These are phyloP conservation scores for Solanum chaucha DNA, from an alignment of 257 asterid genomes.

Conservation along the genomic window DNA sequence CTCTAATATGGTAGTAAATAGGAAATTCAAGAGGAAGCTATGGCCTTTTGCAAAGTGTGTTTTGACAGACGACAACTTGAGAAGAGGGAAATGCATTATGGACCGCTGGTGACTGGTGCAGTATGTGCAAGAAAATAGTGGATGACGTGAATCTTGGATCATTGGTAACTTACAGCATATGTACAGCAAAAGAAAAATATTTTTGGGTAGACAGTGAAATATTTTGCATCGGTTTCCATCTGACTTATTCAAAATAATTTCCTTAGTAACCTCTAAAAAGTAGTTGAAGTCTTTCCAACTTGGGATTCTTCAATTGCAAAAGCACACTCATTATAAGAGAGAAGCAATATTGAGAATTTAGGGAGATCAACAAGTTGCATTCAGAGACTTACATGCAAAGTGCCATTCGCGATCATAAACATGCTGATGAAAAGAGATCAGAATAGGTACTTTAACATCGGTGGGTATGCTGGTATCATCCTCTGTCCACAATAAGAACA, in stretches of 20 bases:
- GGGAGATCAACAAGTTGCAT: neutral
- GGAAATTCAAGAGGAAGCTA: neutral
- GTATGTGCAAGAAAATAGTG: neutral
- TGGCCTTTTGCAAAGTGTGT: neutral
- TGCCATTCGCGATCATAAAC: conserved; percentile 81
- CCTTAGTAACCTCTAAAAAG: neutral
- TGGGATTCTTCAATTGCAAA: neutral
- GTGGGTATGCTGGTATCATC: conserved; percentile 88
- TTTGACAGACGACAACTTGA: neutral
- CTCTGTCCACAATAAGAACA: conserved; percentile 50
- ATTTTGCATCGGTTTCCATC: neutral
- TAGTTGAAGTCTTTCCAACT: neutral
- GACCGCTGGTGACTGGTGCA: neutral
- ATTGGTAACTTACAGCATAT: neutral
- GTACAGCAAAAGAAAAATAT: neutral
- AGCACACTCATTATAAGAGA: neutral
- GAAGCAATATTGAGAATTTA: neutral
- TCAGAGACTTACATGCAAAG: conserved; percentile 71
- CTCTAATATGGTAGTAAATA: neutral
- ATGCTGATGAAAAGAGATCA: conserved; percentile 74
- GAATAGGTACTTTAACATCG: conserved; percentile 79
- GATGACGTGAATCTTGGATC: neutral
- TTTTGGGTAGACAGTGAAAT: neutral
- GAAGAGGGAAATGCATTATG: neutral
- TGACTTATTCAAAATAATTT: neutral